Evolutionary conservation across 1,284 basidiomycete species (phyloP).

Genomic region (Irpex lacteus): DNA sequence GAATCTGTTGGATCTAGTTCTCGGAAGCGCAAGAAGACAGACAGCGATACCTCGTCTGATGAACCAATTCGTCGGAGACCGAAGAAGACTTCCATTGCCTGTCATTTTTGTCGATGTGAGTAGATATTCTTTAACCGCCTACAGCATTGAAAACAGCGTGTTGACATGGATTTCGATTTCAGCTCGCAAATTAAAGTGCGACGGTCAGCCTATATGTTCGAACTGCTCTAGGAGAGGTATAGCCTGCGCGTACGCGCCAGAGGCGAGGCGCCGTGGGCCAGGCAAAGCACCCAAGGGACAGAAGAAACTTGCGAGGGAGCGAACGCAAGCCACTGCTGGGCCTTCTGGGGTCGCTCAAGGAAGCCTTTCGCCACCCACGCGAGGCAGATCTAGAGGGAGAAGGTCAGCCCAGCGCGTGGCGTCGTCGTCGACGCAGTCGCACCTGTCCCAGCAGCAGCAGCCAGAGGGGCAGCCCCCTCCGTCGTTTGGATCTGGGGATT

Average conservation of each 20-base stretch:
- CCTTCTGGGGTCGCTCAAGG: neutral
- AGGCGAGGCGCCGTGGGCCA: conserved; percentile 62
- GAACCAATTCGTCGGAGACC: conserved; percentile 21
- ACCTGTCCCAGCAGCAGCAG: neutral
- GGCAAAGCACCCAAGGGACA: conserved; percentile 60
- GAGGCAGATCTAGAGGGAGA: neutral
- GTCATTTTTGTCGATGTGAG: conserved; percentile 72
- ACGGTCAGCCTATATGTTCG: conserved; percentile 60
- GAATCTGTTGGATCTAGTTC: neutral
- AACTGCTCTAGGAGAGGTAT: conserved; percentile 51
- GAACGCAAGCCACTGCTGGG: conserved; percentile 1
- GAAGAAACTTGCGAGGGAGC: conserved; percentile 1
- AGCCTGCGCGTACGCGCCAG: conserved; percentile 51
- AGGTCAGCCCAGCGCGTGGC: neutral
- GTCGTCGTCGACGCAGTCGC: neutral
- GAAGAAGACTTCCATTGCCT: conserved; percentile 59
- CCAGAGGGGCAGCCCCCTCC: neutral
- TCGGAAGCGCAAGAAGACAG: conserved; percentile 5
- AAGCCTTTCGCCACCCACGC: neutral
- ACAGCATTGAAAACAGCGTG: neutral
- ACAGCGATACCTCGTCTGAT: conserved; percentile 6
- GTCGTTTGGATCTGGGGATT: neutral
- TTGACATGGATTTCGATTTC: conserved; percentile 1
- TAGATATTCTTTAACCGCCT: conserved; percentile 4
- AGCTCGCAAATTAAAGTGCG: conserved; percentile 73